Evolutionary conservation across 805 yeast species (phyloP), one percentile per base, ranked within the genome.

Genomic region (Candida corydali): DNA sequence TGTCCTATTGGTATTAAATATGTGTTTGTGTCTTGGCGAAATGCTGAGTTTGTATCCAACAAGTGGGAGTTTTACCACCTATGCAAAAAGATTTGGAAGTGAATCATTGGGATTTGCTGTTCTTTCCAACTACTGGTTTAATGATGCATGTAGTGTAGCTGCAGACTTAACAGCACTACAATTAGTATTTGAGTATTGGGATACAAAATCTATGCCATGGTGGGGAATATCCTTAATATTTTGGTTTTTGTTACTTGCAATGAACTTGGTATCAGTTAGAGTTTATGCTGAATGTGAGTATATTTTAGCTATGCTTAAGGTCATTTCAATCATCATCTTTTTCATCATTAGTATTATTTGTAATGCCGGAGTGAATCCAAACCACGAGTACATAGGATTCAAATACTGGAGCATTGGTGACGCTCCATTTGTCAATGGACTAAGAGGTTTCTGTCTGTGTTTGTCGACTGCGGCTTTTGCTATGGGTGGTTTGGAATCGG

Each of bases 41-140:
- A 75, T 76, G 79, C 57, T 76, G 3, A 70, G 79, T 1, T 67
- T 58, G 36, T 60, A 65, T 55, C 82, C 84, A 3, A 70, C 69
- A 17, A 69, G 76, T 2, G 79, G 78, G n/a, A 70, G 76, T 5
- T 72, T 74, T 40, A 66, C 77, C 18, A 61, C 74, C 1, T 75
- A 62, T 44, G 74, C 76, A 12, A 57, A 65, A 17, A 54, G 78
- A 22, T 74, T 65, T 44, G 76, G 75, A 3, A 70, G 70, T 41
- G 72, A 66, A 4, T 62, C 76, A 10, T 60, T 73, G 37, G 79
- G 80, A 0, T 75, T 75, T 50, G 74, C 79, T 2, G 63, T 74
- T 24, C 61, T 72, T 22, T 50, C 64, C 52, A 70, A 70, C 44
- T 73, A 73, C 50, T 72, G 76, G 76, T 62, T 72, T 45, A 72